phyloP scores from a whole-genome alignment of 2,329 filamentous ascomycete species.

The Aspergillus ochraceoroseus region DNA sequence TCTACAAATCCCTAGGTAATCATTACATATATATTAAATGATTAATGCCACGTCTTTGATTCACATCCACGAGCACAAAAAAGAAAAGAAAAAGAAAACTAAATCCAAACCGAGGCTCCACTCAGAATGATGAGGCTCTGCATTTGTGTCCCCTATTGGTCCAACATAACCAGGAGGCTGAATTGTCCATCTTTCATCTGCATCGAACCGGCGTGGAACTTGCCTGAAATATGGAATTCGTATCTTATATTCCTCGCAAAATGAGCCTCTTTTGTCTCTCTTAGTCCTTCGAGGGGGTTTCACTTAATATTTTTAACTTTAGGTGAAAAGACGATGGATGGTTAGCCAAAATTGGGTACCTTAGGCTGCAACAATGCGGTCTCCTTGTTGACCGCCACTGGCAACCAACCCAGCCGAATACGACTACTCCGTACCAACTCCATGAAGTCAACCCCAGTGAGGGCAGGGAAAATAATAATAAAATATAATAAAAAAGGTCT shows the following conservation, averaged over 20 bases:
- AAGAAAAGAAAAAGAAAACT: constrained; percentile 12
- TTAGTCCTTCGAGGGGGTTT: too few relatives aligned
- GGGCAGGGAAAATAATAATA: too few relatives aligned
- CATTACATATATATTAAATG: too few relatives aligned
- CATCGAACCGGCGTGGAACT: constrained; percentile 23
- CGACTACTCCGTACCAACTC: neutral
- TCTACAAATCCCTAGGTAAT: too few relatives aligned
- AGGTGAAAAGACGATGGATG: too few relatives aligned
- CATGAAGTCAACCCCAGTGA: neutral
- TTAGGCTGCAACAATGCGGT: constrained; percentile 15
- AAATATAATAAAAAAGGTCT: too few relatives aligned
- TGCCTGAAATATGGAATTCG: constrained; percentile 10
- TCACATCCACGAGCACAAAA: constrained; percentile 16
- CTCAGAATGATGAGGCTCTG: constrained; percentile 19
- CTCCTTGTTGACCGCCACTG: constrained; percentile 13
- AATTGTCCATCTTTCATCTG: constrained; percentile 19
- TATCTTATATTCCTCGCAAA: neutral
- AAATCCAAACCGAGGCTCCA: constrained; percentile 17
- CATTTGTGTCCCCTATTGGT: constrained; percentile 17
- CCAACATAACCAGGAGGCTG: constrained; percentile 21
- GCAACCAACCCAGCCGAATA: neutral
- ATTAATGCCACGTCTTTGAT: constrained; percentile 21
- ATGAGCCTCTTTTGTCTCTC: neutral
- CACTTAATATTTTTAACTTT: too few relatives aligned
- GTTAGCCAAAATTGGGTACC: constrained; percentile 9